Base-by-base conservation (phyloP, 768 basidiomycete species). In the Rossbeevera mucosa region DNA sequence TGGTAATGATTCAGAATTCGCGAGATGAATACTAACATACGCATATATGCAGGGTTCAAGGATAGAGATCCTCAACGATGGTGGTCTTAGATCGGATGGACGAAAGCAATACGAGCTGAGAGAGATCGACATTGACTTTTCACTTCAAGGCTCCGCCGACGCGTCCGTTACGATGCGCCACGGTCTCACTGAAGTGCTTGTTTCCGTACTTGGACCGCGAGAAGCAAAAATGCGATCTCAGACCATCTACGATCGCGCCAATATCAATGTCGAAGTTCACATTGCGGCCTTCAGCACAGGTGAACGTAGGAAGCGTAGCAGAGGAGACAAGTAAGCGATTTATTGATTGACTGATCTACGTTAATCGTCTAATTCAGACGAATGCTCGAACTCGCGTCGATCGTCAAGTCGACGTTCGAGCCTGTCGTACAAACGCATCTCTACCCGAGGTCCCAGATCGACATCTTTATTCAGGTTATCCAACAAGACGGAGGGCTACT, bases 401-500 rank as follows among this genome's bases (percentile, higher is more conserved):
- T 86, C 21, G 85, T 98, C 56, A 90, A 91, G 72, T 85, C 91
- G 26, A 98, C 96, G 0, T 98, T 99, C 65, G 95, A 98, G 65
- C 93, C 94, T 38, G 92, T 95, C 50, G 81, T 99, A 21, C 89
- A 93, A 66, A 88, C 89, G 7, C 80, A 79, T 54, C 80, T 99
- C 44, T 97, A 96, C 71, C 95, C 95, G 20, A 85, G 96, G 45
- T 90, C 90, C 29, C 86, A 94, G 67, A 96, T 99, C 67, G 91
- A 95, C 71, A 85, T 99, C 54, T 90, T 85, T 69, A 78, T 99
- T 7, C 93, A 95, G 68, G 85, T 99, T 25, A 73, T 96, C 33
- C 91, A 96, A 59, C 89, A 94, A 65, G 96, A 99, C 62, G 96
- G 96, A 36, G 91, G 91, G 0, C 75, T 97, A 38, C 78, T 97